Evolutionary conservation across 768 basidiomycete genomes (phyloP).

Genomic region (Termitomyces sp.): DNA sequence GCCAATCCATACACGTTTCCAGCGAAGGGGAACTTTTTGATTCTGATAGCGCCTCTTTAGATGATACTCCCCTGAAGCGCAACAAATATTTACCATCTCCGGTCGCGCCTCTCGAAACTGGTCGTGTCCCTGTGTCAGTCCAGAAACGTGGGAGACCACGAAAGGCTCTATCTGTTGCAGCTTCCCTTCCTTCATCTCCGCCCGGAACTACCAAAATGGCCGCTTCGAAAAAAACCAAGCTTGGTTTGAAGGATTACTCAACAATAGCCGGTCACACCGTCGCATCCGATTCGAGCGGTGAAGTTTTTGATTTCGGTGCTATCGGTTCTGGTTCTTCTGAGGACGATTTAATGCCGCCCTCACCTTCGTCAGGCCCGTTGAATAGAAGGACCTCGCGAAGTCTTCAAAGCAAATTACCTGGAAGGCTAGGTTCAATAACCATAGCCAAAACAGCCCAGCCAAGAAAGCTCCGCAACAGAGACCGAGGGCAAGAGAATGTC

Average conservation of each 20-base stretch:
- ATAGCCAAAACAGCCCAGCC: neutral
- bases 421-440: neutral
- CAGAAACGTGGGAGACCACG: constrained; percentile 10
- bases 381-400: neutral
- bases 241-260: neutral
- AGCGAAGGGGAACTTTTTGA: constrained; percentile 8
- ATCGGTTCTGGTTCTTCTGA: constrained; percentile 10
- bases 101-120: neutral
- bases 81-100: neutral
- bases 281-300: constrained; percentile 15
- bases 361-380: neutral
- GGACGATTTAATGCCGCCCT: neutral
- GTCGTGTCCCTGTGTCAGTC: neutral
- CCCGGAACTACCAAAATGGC: neutral
- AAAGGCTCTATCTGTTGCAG: neutral
- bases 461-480: neutral
- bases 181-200: neutral
- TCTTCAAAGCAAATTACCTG: neutral
- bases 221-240: neutral
- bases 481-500: neutral
- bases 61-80: constrained; percentile 1
- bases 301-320: constrained; percentile 19
- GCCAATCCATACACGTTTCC: neutral
- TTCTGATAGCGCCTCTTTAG: neutral
- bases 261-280: neutral